Percentiles rank a stretch among this genome's conserved stretches.
Conservation (phyloP, 192 early-diverging fungal genomes). For the Backusella macrospora region DNA sequence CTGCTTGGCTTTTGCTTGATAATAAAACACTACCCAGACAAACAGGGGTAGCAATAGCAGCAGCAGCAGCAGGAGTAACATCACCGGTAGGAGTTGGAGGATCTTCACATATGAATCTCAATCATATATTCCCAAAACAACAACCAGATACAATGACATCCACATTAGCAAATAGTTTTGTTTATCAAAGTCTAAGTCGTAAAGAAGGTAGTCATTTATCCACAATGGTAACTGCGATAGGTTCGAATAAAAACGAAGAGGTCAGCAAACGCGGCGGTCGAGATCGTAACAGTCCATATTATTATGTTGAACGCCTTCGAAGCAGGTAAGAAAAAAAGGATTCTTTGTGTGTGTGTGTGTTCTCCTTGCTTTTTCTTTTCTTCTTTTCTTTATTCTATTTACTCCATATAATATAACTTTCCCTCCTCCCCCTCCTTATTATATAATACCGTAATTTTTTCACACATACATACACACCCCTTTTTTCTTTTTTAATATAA, state of each 20-base stretch:
- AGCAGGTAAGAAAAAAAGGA: conserved; percentile 22
- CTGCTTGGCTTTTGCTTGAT: conserved; percentile 32
- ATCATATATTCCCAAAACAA: conserved; percentile 18
- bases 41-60: background rate
- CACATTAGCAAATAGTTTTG: conserved; percentile 4
- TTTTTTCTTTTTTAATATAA: no score
- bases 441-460: no score
- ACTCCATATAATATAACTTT: background rate
- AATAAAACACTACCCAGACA: conserved; percentile 25
- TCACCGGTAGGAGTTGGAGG: background rate
- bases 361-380: background rate
- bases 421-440: no score
- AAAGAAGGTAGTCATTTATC: conserved; percentile 27
- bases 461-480: no score
- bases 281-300: conserved; percentile 38
- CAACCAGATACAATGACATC: background rate
- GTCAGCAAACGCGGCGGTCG: conserved; percentile 7
- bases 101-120: background rate
- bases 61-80: background rate
- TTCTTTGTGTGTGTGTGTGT: no score
- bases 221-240: background rate
- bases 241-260: background rate
- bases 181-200: conserved; percentile 21
- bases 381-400: background rate
- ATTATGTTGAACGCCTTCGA: conserved; percentile 36